Percentiles rank a stretch among this genome's conserved stretches.
Conservation (phyloP, 495 filamentous ascomycete species). For the Podospora fimiseda region DNA sequence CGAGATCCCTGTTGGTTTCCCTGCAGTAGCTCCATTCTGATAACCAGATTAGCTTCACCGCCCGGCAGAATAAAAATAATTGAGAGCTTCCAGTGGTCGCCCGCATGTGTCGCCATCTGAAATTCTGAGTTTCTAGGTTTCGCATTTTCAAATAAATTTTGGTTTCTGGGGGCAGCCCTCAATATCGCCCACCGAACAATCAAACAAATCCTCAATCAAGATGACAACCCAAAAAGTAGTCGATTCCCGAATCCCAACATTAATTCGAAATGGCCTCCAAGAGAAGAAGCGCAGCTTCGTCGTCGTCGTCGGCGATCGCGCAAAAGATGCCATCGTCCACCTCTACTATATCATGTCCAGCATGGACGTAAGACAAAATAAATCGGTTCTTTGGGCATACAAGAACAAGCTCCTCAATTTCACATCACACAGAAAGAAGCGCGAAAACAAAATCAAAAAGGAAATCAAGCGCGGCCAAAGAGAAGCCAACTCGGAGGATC, state of each 20-base stretch:
- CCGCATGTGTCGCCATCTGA: no score
- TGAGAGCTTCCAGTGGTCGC: slow-evolving; percentile 12
- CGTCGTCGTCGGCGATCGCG: slow-evolving; percentile 88
- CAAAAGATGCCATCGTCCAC: slow-evolving; percentile 96
- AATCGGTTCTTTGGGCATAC: slow-evolving; percentile 98
- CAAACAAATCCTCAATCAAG: slow-evolving; percentile 10
- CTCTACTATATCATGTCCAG: slow-evolving; percentile 90
- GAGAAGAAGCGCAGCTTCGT: slow-evolving; percentile 98
- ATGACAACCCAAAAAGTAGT: slow-evolving; percentile 54
- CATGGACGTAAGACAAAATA: slow-evolving; percentile 89
- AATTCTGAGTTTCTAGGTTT: no score
- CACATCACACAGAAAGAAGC: slow-evolving; percentile 88
- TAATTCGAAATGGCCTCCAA: slow-evolving; percentile 92
- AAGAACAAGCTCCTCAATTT: slow-evolving; percentile 96
- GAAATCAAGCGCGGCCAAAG: slow-evolving; percentile 93
- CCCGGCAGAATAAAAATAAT: slow-evolving; percentile 32
- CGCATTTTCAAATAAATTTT: neutral
- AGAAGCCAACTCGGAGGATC: slow-evolving; percentile 91
- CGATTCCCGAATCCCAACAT: slow-evolving; percentile 90
- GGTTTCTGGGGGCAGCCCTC: slow-evolving; percentile 1
- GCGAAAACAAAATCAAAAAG: slow-evolving; percentile 95
- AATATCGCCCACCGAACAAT: no score
- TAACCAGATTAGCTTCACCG: slow-evolving; percentile 17
- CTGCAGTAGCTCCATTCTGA: neutral
- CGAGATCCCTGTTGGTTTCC: neutral